Evolutionary conservation across 2,329 filamentous ascomycete genomes (phyloP).

Genomic region (Onygenales sp.): DNA sequence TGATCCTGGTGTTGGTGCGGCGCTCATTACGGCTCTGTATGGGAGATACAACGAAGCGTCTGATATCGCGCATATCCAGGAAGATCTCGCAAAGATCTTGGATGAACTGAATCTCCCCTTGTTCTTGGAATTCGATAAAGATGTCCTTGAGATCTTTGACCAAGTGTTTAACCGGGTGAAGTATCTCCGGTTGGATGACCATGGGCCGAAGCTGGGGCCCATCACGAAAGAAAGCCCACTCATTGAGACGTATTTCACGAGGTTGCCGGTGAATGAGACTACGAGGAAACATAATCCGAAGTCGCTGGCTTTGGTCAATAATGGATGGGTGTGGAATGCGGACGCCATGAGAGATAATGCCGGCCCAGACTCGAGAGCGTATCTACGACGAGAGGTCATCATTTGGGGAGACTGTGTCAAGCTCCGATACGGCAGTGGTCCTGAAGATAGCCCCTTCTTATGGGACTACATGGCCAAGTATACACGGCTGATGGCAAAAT

Average conservation of each 20-base stretch:
- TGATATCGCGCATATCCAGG: constrained; percentile 38
- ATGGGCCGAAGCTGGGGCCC: constrained; percentile 77
- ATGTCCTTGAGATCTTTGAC: constrained; percentile 72
- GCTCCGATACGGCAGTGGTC: constrained; percentile 72
- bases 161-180: constrained; percentile 92
- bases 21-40: constrained; percentile 56
- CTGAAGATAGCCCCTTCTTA: constrained; percentile 79
- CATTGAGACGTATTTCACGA: constrained; percentile 91
- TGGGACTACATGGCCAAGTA: constrained; percentile 97
- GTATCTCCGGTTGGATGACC: constrained; percentile 83
- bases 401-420: constrained; percentile 99
- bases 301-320: constrained; percentile 79
- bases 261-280: constrained; percentile 66
- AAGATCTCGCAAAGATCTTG: constrained; percentile 51
- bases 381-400: constrained; percentile 90
- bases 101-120: constrained; percentile 79
- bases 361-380: constrained; percentile 80
- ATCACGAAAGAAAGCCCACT: constrained; percentile 70
- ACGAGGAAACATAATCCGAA: constrained; percentile 68
- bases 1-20: constrained; percentile 60
- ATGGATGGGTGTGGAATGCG: constrained; percentile 98
- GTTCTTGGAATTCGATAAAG: constrained; percentile 85
- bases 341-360: constrained; percentile 92
- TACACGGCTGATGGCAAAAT: constrained; percentile 82
- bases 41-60: constrained; percentile 54